Percentiles rank a stretch among this genome's conserved stretches.
Evolutionary conservation across 192 early-diverging fungal genomes (phyloP).

Genomic region (Obelidium mucronatum): DNA sequence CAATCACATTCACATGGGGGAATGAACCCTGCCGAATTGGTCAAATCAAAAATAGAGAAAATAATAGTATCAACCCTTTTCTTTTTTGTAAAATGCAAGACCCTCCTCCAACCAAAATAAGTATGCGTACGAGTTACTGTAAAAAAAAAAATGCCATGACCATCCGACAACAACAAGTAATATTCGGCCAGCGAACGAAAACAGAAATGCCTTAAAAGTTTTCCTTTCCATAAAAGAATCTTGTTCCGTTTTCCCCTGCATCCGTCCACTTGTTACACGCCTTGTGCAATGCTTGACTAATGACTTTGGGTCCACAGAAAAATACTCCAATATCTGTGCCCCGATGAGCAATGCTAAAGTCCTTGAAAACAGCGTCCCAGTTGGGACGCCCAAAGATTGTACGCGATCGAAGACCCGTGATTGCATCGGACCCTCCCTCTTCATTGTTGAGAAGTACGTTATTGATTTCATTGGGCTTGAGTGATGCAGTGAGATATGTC

Average conservation of each 20-base stretch:
- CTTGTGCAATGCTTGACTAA: constrained; percentile 69
- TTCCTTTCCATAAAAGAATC: constrained; percentile 83
- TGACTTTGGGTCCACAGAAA: constrained; percentile 83
- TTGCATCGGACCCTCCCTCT: constrained; percentile 65
- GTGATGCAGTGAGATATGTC: constrained; percentile 76
- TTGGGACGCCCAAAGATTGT: constrained; percentile 86
- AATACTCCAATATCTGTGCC: constrained; percentile 85
- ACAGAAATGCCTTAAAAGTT: constrained; percentile 36
- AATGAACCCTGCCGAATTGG: too few relatives aligned
- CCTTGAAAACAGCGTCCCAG: constrained; percentile 76
- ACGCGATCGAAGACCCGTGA: constrained; percentile 77
- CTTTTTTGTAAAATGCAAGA: too few relatives aligned
- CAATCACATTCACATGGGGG: too few relatives aligned
- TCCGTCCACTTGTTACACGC: constrained; percentile 70
- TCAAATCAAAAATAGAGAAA: too few relatives aligned
- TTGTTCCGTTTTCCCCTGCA: constrained; percentile 65
- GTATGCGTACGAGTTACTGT: too few relatives aligned
- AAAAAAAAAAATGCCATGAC: background rate
- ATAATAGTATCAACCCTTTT: too few relatives aligned
- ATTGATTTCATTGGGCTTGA: constrained; percentile 71
- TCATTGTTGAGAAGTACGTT: constrained; percentile 72
- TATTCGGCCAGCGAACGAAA: background rate
- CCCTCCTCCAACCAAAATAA: too few relatives aligned
- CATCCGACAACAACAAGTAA: background rate
- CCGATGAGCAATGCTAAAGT: constrained; percentile 67